Conservation (phyloP, 805 yeast species). For the Pichia phayaonensis region DNA sequence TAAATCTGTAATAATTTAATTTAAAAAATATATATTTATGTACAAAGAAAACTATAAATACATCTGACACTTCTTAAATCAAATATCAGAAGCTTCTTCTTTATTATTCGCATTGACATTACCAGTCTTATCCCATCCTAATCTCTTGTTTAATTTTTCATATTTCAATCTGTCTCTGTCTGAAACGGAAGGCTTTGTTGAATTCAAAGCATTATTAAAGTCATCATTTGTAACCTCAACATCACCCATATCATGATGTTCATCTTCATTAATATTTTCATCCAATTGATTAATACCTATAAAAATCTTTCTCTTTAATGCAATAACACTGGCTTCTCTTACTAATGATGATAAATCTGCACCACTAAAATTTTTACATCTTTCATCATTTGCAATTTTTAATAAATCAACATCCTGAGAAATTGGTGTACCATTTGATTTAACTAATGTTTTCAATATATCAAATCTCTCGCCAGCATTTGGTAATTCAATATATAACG, state of each 20-base stretch:
- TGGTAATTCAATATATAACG: conserved; percentile 86
- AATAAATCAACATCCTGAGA: conserved; percentile 52
- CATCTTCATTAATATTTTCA: conserved; percentile 26
- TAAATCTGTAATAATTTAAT: neutral
- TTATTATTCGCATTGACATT: neutral
- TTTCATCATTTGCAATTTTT: conserved; percentile 60
- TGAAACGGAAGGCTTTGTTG: conserved; percentile 84
- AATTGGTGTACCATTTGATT: conserved; percentile 70
- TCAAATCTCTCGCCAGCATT: conserved; percentile 69
- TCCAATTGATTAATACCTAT: conserved; percentile 40
- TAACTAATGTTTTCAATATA: conserved; percentile 69
- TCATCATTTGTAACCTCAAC: conserved; percentile 57
- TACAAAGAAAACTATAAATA: too few species aligned
- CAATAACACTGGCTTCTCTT: conserved; percentile 88
- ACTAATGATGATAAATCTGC: conserved; percentile 91
- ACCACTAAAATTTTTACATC: conserved; percentile 88
- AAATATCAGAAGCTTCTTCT: conserved; percentile 6
- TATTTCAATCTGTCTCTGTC: conserved; percentile 76
- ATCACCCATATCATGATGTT: conserved; percentile 14
- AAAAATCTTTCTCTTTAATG: conserved; percentile 71
- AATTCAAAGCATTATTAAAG: conserved; percentile 61
- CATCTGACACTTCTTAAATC: neutral
- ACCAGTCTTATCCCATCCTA: conserved; percentile 56
- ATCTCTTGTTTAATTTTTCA: conserved; percentile 60
- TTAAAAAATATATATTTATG: neutral